Conservation (phyloP, 768 basidiomycete species). For the Chalciporus piperatus region DNA sequence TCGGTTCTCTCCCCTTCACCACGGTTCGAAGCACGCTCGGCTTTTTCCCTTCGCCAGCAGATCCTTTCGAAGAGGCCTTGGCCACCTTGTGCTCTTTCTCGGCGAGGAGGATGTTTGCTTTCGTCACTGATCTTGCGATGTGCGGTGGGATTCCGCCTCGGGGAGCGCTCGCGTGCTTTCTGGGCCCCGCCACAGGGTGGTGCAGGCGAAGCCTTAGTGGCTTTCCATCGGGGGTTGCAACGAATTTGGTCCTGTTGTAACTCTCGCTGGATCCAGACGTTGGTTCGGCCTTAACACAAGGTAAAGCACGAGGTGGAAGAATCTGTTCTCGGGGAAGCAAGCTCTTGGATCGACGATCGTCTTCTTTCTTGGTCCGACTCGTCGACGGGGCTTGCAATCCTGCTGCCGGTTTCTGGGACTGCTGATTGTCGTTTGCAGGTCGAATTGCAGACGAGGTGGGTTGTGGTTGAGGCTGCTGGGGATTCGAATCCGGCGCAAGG, state of each 20-base stretch:
- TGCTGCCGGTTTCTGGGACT: neutral
- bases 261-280: neutral
- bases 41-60: conserved; percentile 10
- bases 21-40: conserved; percentile 27
- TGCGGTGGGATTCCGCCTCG: conserved; percentile 31
- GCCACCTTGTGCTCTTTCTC: conserved; percentile 25
- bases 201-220: conserved; percentile 4
- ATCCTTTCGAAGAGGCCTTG: conserved; percentile 9
- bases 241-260: neutral
- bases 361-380: neutral
- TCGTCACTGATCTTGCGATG: conserved; percentile 31
- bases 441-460: neutral
- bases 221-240: neutral
- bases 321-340: neutral
- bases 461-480: neutral
- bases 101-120: conserved; percentile 20
- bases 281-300: neutral
- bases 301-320: conserved; percentile 4
- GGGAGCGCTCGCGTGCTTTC: conserved; percentile 19
- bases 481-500: neutral
- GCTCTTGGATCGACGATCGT: neutral
- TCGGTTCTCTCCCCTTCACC: conserved; percentile 1
- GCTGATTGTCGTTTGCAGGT: neutral
- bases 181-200: neutral
- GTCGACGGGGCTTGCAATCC: neutral